phyloP scores from a whole-genome alignment of 2,329 filamentous ascomycete genomes.

The Stemphylium lycopersici region DNA sequence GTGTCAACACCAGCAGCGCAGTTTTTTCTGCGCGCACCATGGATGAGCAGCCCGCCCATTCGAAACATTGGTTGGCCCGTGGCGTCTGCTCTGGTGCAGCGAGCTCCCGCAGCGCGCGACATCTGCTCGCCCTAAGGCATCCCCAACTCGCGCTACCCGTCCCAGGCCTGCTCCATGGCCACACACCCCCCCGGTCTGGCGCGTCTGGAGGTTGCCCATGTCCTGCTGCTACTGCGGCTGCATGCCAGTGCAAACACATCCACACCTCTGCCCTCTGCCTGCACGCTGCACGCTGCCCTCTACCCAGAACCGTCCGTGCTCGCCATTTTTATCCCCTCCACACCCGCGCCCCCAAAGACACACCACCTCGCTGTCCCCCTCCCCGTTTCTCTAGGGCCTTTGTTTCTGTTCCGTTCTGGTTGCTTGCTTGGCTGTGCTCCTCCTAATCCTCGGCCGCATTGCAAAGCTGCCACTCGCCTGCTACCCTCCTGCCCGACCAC shows the following conservation, averaged over 20 bases:
- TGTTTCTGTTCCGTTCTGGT: background rate
- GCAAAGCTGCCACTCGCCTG: constrained; percentile 1
- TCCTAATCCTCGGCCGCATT: constrained; percentile 7
- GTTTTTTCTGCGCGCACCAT: background rate
- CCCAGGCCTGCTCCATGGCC: constrained; percentile 5
- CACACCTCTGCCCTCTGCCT: background rate
- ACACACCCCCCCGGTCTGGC: constrained; percentile 21
- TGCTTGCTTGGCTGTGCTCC: background rate
- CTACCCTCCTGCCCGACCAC: background rate
- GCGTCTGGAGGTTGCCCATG: constrained; percentile 13
- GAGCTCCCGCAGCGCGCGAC: constrained; percentile 10
- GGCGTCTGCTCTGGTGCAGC: constrained; percentile 23
- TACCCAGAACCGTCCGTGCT: constrained; percentile 23
- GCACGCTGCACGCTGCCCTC: constrained; percentile 1
- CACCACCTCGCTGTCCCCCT: background rate
- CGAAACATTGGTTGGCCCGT: constrained; percentile 32
- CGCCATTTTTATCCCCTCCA: constrained; percentile 32
- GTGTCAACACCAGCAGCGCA: too few relatives aligned
- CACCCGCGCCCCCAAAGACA: constrained; percentile 19
- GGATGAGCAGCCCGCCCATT: constrained; percentile 15
- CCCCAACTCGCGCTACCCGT: constrained; percentile 7
- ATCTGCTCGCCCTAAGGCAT: constrained; percentile 27
- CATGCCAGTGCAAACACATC: constrained; percentile 9
- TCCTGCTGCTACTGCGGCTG: background rate
- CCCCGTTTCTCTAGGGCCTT: background rate